A percentile compares a stretch with the other conserved stretches of the same genome.
phyloP scores from a whole-genome alignment of 768 basidiomycete species.

The Cystobasidium ongulense region DNA sequence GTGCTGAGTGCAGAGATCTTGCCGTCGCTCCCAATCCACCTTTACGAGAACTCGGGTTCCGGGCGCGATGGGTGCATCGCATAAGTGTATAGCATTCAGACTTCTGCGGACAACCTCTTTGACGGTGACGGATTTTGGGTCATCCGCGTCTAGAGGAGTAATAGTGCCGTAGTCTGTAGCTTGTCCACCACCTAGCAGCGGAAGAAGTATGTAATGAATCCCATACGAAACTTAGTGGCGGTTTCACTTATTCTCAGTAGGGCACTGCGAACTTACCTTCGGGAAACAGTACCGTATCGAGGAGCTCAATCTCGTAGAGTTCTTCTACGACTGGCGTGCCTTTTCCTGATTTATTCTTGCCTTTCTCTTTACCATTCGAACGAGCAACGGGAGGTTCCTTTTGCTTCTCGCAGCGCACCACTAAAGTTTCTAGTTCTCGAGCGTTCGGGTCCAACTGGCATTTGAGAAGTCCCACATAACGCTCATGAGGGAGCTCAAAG shows the following conservation, averaged over 20 bases:
- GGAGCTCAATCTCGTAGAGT: constrained; percentile 59
- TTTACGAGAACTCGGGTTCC: constrained; percentile 56
- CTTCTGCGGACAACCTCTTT: constrained; percentile 62
- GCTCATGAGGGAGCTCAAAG: constrained; percentile 33
- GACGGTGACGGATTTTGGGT: constrained; percentile 53
- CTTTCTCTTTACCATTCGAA: constrained; percentile 24
- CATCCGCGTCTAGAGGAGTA: constrained; percentile 36
- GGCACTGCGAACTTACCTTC: constrained; percentile 50
- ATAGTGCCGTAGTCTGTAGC: constrained; percentile 64
- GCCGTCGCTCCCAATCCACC: constrained; percentile 58
- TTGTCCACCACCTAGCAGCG: constrained; percentile 56
- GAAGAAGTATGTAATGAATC: neutral
- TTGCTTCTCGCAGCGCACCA: constrained; percentile 53
- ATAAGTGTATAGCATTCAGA: constrained; percentile 65
- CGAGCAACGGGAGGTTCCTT: constrained; percentile 40
- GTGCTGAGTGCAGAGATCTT: constrained; percentile 76
- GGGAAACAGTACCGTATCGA: constrained; percentile 70
- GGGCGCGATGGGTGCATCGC: constrained; percentile 52
- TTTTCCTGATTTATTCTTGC: constrained; percentile 51
- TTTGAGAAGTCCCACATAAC: constrained; percentile 62
- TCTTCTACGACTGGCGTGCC: constrained; percentile 45
- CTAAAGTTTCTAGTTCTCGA: constrained; percentile 54
- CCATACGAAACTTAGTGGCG: neutral
- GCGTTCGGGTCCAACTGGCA: constrained; percentile 69
- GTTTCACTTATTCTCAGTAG: neutral